Percentiles rank a stretch among this genome's conserved stretches.
phyloP scores from a whole-genome alignment of 108 stramenopile species.

The Pseudonitzschia multiseries region DNA sequence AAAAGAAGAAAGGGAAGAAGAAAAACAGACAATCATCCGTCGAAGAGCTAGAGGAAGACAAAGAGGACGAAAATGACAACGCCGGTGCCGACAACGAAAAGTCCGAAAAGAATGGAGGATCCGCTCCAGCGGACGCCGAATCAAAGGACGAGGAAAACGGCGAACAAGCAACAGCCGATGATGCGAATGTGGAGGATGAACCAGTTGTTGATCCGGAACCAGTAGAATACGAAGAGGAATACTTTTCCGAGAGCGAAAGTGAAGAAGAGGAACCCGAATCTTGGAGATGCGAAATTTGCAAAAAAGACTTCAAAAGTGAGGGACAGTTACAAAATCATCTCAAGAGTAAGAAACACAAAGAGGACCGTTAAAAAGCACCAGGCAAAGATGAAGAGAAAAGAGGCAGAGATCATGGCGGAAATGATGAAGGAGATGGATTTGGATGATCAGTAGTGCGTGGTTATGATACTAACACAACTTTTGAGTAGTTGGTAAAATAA shows the following conservation, averaged over 20 bases:
- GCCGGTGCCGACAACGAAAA: slow-evolving; percentile 26
- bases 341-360: slow-evolving; percentile 89
- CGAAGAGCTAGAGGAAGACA: slow-evolving; percentile 29
- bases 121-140: slow-evolving; percentile 13
- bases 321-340: slow-evolving; percentile 86
- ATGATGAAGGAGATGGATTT: slow-evolving; percentile 31
- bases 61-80: slow-evolving; percentile 31
- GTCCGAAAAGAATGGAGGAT: slow-evolving; percentile 12
- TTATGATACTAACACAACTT: background rate
- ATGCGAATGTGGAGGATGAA: slow-evolving; percentile 24
- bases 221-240: slow-evolving; percentile 1
- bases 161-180: slow-evolving; percentile 20
- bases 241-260: slow-evolving; percentile 16
- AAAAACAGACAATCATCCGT: slow-evolving; percentile 50
- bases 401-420: slow-evolving; percentile 32
- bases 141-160: slow-evolving; percentile 11
- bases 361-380: slow-evolving; percentile 68
- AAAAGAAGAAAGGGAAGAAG: slow-evolving; percentile 53
- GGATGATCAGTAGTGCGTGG: background rate
- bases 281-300: slow-evolving; percentile 81
- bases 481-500: background rate
- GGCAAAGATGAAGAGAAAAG: slow-evolving; percentile 50
- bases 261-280: slow-evolving; percentile 73
- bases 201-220: slow-evolving; percentile 10
- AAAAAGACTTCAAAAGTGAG: slow-evolving; percentile 85